A percentile compares a stretch with the other conserved stretches of the same genome.
Evolutionary conservation across 2,329 filamentous ascomycete genomes (phyloP).

Genomic region (Aspergillus pseudonomiae): DNA sequence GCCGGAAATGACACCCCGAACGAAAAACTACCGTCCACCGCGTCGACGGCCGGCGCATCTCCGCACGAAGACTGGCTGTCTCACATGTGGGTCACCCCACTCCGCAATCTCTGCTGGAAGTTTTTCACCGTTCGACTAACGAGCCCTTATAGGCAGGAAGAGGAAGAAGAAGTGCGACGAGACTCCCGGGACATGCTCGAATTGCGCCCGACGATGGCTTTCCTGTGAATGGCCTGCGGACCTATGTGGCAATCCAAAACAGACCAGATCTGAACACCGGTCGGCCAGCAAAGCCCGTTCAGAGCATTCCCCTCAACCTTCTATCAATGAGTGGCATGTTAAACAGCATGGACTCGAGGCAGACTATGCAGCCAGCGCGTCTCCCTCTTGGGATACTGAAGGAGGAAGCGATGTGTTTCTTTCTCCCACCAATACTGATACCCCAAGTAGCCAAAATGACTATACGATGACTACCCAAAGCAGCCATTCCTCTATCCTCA

Average conservation of each 20-base stretch:
- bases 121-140: not conserved
- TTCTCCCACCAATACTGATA: not conserved
- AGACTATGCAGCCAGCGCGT: not conserved
- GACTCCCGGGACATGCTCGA: constrained; percentile 17
- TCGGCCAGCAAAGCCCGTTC: not conserved
- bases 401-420: not conserved
- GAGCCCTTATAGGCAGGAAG: constrained; percentile 17
- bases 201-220: constrained; percentile 20
- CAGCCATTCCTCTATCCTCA: not conserved
- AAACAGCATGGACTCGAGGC: not conserved
- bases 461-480: not conserved
- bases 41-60: constrained; percentile 29
- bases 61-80: constrained; percentile 32
- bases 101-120: not conserved
- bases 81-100: constrained; percentile 25
- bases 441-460: not conserved
- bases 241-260: not conserved
- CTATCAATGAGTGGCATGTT: not conserved
- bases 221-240: constrained; percentile 22
- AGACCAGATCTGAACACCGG: not conserved
- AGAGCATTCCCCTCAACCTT: not conserved
- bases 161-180: constrained; percentile 34
- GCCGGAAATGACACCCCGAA: constrained; percentile 34
- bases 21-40: constrained; percentile 19
- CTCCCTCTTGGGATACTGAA: not conserved